Conservation (phyloP, 768 basidiomycete genomes). For the Panellus pusillus region DNA sequence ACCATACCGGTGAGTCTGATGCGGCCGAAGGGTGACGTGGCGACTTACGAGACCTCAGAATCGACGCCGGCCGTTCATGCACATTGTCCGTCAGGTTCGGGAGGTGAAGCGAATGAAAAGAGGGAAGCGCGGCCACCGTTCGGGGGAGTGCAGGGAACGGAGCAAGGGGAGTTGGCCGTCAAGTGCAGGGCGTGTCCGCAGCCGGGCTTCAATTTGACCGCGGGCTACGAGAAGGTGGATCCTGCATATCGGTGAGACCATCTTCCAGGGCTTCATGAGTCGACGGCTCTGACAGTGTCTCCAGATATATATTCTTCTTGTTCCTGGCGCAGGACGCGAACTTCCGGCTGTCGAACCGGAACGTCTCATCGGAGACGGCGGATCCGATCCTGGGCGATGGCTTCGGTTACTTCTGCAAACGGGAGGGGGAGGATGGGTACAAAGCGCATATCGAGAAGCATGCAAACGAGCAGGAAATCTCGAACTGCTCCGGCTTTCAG, state of each 20-base stretch:
- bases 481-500: slow-evolving; percentile 3
- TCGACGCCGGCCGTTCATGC: slow-evolving; percentile 12
- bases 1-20: neutral
- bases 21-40: neutral
- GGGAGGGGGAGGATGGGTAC: too few species aligned
- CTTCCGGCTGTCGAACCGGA: neutral
- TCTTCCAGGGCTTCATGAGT: too few species aligned
- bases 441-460: neutral
- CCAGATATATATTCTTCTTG: neutral
- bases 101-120: slow-evolving; percentile 8
- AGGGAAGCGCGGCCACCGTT: slow-evolving; percentile 6
- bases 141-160: neutral
- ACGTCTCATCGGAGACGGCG: too few species aligned
- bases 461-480: slow-evolving; percentile 2
- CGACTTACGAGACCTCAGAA: neutral
- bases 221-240: neutral
- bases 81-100: slow-evolving; percentile 7
- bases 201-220: neutral
- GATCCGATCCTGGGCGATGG: too few species aligned
- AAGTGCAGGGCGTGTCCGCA: neutral
- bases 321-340: neutral
- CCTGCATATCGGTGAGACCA: neutral
- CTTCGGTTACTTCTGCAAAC: too few species aligned
- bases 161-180: neutral
- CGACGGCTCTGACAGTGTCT: too few species aligned